Evolutionary conservation across 805 yeast species (phyloP).

Genomic region (Cyberlindnera xylosilytica): DNA sequence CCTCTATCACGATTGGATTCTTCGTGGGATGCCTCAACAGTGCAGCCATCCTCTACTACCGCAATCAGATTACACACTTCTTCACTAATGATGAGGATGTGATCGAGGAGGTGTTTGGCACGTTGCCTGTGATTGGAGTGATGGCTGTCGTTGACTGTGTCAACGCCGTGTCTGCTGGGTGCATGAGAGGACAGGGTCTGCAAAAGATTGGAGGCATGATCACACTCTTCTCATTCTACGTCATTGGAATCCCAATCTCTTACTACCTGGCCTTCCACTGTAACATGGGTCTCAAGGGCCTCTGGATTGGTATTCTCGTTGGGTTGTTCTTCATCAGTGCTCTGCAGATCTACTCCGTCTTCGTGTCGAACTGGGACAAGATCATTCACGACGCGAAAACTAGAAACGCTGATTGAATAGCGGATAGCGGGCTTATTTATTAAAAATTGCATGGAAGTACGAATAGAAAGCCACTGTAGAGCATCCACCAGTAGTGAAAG

Average conservation of each 20-base stretch:
- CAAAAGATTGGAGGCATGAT: constrained; percentile 74
- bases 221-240: constrained; percentile 65
- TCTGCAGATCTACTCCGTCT: constrained; percentile 45
- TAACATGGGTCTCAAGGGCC: constrained; percentile 52
- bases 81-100: constrained; percentile 65
- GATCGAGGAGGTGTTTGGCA: constrained; percentile 44
- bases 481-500: too few relatives aligned
- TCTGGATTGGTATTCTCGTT: constrained; percentile 75
- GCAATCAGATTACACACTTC: constrained; percentile 48
- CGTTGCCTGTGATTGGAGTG: constrained; percentile 60
- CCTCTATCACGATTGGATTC: constrained; percentile 42
- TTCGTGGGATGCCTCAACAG: constrained; percentile 50
- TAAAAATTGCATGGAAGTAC: too few relatives aligned
- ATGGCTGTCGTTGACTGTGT: constrained; percentile 70
- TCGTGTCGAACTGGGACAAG: constrained; percentile 49
- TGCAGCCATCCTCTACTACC: constrained; percentile 43
- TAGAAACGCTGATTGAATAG: constrained; percentile 26
- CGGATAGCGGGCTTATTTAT: not conserved
- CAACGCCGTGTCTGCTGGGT: constrained; percentile 75
- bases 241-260: constrained; percentile 70
- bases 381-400: constrained; percentile 44
- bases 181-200: constrained; percentile 82
- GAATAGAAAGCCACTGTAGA: too few relatives aligned
- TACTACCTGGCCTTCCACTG: constrained; percentile 50
- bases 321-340: constrained; percentile 50